phyloP scores from a whole-genome alignment of 768 basidiomycete species.

The Pulveroboletus sp. region DNA sequence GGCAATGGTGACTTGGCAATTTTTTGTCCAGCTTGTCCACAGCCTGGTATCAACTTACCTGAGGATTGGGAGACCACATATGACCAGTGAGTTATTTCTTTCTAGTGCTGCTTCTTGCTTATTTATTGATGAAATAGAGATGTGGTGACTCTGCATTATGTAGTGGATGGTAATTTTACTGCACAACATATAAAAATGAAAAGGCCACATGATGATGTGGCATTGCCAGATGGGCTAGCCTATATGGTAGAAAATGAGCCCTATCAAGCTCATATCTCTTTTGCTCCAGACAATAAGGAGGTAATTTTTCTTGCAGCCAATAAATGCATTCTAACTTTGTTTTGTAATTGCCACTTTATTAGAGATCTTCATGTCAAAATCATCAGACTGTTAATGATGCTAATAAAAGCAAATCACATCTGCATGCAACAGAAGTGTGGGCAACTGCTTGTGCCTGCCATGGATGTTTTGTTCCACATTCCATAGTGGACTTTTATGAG shows the following conservation, averaged over 20 bases:
- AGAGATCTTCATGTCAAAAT: neutral
- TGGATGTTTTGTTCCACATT: constrained; percentile 23
- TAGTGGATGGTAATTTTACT: neutral
- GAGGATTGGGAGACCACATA: neutral
- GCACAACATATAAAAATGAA: neutral
- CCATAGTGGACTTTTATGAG: constrained; percentile 31
- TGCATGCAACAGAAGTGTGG: neutral
- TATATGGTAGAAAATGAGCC: neutral
- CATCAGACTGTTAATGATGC: neutral
- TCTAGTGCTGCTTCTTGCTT: no score
- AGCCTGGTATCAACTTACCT: neutral
- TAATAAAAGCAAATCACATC: neutral
- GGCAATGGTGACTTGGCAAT: neutral
- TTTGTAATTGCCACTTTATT: no score
- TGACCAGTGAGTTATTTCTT: neutral
- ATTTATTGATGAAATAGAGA: no score
- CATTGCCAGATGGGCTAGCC: neutral
- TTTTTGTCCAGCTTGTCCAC: neutral
- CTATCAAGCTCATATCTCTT: neutral
- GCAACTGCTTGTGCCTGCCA: neutral
- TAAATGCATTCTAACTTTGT: no score
- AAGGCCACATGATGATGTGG: neutral
- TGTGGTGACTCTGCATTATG: neutral
- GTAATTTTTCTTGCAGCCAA: no score
- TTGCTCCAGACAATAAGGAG: neutral